Conservation (phyloP, 208 protist genomes). For the Acanthamoeba royreba region DNA sequence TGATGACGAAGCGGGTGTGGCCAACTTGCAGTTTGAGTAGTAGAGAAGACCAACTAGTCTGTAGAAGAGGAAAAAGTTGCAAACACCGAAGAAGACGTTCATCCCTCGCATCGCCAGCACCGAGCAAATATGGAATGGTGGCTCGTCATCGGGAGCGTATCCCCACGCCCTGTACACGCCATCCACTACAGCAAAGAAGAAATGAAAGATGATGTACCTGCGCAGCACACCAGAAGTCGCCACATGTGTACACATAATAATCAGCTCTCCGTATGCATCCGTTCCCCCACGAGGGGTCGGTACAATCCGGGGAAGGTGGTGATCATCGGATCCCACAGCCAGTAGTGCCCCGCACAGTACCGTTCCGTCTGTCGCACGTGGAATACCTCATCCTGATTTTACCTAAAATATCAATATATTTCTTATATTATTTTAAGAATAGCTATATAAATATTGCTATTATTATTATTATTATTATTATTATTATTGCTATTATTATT, state of each 20-base stretch:
- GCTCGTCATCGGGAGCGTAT: background rate
- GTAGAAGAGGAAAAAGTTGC: constrained; percentile 28
- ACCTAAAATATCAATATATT: no score
- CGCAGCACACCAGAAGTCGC: background rate
- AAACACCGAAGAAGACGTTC: constrained; percentile 24
- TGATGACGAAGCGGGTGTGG: background rate
- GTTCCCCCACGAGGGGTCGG: background rate
- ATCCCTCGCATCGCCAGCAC: background rate
- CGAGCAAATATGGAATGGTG: background rate
- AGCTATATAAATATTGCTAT: background rate
- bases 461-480: background rate
- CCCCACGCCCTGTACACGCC: background rate
- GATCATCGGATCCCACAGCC: constrained; percentile 56
- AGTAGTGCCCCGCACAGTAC: constrained; percentile 9
- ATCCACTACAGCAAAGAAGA: background rate
- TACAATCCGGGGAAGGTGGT: constrained; percentile 54
- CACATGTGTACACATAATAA: background rate
- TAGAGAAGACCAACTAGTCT: background rate
- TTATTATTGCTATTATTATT: background rate
- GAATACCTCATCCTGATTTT: constrained; percentile 56
- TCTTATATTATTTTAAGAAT: no score
- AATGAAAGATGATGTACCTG: background rate
- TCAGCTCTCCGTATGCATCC: no score
- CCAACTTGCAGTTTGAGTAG: background rate
- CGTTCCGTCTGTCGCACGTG: constrained; percentile 36